Base-by-base conservation (phyloP, 2,329 filamentous ascomycete species). In the Simplicillium sp. region DNA sequence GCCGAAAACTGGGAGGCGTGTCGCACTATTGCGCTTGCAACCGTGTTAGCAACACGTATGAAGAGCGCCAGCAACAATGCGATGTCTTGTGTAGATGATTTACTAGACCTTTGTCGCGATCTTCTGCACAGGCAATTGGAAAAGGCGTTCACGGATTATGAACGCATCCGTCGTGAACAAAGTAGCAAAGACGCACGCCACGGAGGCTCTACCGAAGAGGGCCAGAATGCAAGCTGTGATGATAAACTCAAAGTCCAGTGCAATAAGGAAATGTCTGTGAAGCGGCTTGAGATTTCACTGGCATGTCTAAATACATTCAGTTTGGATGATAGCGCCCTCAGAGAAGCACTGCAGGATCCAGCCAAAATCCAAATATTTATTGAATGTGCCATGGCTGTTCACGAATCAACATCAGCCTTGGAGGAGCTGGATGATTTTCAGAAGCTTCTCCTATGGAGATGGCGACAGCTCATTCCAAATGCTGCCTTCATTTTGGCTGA, bases 61-160 rank as follows among this genome's bases (percentile, higher is more conserved):
- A 0, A 60, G 7, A 33, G 12, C 12, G 31, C 12, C 31, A 33
- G 31, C 31, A 33, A 33, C 13, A 33, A 33, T 13, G 6, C 15
- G 5, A 33, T 15, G 12, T 11, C 31, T 33, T 25, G 20, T 25
- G 20, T 25, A 25, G 20, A 25, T 9, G 5, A 25, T 25, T 25
- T 25, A 25, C 20, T 25, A 6, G 20, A 25, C 20, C 20, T 13
- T 11, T 33, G 13, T 33, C 15, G 12, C 4, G 31, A 33, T 13
- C 12, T 33, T 4, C 31, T n/a, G 31, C 31, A 33, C 31, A 13
- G 31, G 15, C 13, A 13, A 33, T 15, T 33, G 13, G 31, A 6
- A 13, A 33, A n/a, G 7, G 31, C 31, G 31, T 15, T 33, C 31
- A 7, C 15, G 31, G 31, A n/a, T 11, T 33, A 9, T 9, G 20